Base-by-base conservation (phyloP, 2,329 filamentous ascomycete species). In the Elsinoe ampelina region DNA sequence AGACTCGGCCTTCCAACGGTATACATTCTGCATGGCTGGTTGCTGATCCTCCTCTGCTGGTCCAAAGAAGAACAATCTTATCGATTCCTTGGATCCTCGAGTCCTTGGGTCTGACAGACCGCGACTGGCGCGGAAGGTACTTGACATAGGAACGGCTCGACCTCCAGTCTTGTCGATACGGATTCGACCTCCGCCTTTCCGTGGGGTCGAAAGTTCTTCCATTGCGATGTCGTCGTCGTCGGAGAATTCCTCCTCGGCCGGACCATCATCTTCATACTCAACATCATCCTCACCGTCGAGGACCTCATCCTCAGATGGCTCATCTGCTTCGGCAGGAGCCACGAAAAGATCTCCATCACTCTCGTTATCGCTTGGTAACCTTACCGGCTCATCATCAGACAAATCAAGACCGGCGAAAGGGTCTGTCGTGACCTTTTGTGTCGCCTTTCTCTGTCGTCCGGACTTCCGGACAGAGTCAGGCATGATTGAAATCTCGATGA, bases 31-130 rank as follows among this genome's bases (percentile, higher is more conserved):
- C 5, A 80, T 58, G 3, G 77, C 66, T 8, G 75, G 71, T 15
- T 71, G 66, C n/a, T 79, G 63, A 58, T 82, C 79, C 15, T 76
- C 72, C 12, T 71, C 64, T 22, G 72, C 73, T 2, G 75, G 72
- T 3, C 80, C 80, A 66, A 79, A 81, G 1, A 77, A 70, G 54
- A 75, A 67, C 58, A 72, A 73, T 58, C 78, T 64, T 54, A 76
- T 72, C n/a, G 71, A 67, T 42, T 70, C 66, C 61, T 77, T 78
- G 35, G 61, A 61, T 52, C 63, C 66, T 22, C 61, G 60, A 17
- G 62, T 61, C 15, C 63, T 59, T 20, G 60, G 59, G 13, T 66
- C 64, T n/a, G 61, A 61, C 5, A 65, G 38, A 22, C 66, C 65
- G 19, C 66, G 62, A 17, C 58, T 62, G 41, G 61, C 64, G 20